Evolutionary conservation across 441 rosid genomes (phyloP), one percentile per base, ranked within the genome.

Genomic region (Oxalis stricta): DNA sequence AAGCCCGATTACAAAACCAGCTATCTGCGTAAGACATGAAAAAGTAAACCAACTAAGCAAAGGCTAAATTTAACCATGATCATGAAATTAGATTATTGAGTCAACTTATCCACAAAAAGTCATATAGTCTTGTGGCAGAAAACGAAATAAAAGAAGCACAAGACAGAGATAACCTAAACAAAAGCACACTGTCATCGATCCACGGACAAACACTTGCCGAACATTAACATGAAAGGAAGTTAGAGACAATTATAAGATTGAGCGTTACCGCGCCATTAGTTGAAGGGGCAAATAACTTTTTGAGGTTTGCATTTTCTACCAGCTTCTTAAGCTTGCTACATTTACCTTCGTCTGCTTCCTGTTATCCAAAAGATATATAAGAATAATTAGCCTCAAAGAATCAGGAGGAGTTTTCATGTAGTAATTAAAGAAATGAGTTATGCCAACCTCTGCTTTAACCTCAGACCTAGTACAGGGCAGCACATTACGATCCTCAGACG

Each of bases 241-340:
- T 17, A 45, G 8, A 38, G 28, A 38, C 18, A 38, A 36, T 18
- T 7, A 33, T 8, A 11, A 7, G 50, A 39, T 7, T 33, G 37
- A 20, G 38, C 14, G 74, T 34, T 64, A 88, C 97, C 59, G 77
- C 83, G 59, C 60, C 95, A 33, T 63, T 50, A 13, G 87, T 76
- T 5, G 95, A 77, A 65, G 95, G 95, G 20, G 85, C 84, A 58
- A 88, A 63, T 47, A 84, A 37, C 16, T 63, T 48, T 68, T 69
- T 49, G 41, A 73, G 70, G 41, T 73, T 79, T 48, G 75, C 54
- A 36, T 47, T 64, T 41, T 44, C 63, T 11, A 59, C 24, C 44
- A 59, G n/a, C 10, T 7, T 57, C 37, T 10, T 29, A 18, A 77
- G 18, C 37, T 53, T 37, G 46, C 49, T 46, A 18, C 58, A 38